A percentile compares a stretch with the other conserved stretches of the same genome.
These are phyloP conservation scores for Gynostemma pentaphyllum DNA, from an alignment of 306 rosid species.

Conservation along the genomic window DNA sequence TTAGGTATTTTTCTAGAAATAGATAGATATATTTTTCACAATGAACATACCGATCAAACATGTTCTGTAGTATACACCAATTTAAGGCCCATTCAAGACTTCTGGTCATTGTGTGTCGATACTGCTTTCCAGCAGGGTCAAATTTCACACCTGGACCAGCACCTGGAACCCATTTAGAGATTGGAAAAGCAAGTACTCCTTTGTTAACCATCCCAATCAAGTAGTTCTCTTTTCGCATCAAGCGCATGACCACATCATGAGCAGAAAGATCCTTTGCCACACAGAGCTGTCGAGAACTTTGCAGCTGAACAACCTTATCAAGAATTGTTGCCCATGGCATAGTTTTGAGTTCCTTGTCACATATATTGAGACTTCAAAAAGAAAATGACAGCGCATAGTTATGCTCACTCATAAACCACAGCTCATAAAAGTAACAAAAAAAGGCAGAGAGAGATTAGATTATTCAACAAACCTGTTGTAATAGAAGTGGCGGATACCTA, in stretches of 20 bases:
- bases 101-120: conserved; percentile 59
- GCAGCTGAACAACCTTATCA: conserved; percentile 72
- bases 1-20: background rate
- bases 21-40: background rate
- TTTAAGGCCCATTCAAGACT: conserved; percentile 95
- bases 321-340: conserved; percentile 89
- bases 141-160: conserved; percentile 61
- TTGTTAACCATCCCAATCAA: conserved; percentile 91
- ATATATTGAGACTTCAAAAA: conserved; percentile 66
- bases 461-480: conserved; percentile 41
- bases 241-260: conserved; percentile 82
- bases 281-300: conserved; percentile 60
- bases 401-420: background rate
- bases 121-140: conserved; percentile 32
- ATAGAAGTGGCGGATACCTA: conserved; percentile 72
- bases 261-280: conserved; percentile 84
- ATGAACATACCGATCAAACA: conserved; percentile 84
- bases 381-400: background rate
- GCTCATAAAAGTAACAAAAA: background rate
- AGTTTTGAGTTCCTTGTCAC: conserved; percentile 81
- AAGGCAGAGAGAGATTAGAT: background rate
- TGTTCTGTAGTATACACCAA: conserved; percentile 94
- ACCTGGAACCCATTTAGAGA: conserved; percentile 85
- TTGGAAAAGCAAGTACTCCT: conserved; percentile 86
- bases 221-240: conserved; percentile 98